phyloP scores from a whole-genome alignment of 2,329 filamentous ascomycete species.

The Microsporum audouinii region DNA sequence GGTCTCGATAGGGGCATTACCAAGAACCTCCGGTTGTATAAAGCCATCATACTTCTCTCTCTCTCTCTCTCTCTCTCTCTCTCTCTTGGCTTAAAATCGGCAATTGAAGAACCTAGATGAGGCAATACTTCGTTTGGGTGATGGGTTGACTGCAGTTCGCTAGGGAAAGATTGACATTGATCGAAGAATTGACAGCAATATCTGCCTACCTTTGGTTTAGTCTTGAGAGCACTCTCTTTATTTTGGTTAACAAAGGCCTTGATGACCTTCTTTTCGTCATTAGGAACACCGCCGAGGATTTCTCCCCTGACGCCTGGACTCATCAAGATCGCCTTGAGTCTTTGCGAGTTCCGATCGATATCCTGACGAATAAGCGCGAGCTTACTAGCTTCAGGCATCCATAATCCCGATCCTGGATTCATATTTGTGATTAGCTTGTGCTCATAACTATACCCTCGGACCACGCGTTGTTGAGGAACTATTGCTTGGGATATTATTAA shows the following conservation, averaged over 20 bases:
- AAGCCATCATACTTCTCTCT: not conserved
- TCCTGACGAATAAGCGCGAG: conserved; percentile 57
- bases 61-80: not conserved
- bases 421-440: not conserved
- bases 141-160: not conserved
- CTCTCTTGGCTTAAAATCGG: not conserved
- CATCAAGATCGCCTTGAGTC: conserved; percentile 57
- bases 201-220: conserved; percentile 62
- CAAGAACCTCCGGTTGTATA: not conserved
- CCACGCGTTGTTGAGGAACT: not conserved
- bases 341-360: conserved; percentile 61
- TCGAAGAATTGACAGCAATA: not conserved
- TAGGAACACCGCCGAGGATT: conserved; percentile 50
- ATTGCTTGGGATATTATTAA: not conserved
- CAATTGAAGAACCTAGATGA: not conserved
- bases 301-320: conserved; percentile 49
- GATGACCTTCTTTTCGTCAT: conserved; percentile 50
- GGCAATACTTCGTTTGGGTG: not conserved
- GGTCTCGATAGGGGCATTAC: not conserved
- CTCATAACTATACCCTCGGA: not conserved
- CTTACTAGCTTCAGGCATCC: conserved; percentile 60
- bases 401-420: conserved; percentile 58
- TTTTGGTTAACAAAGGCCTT: conserved; percentile 62
- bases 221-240: conserved; percentile 66
- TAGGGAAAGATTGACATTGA: conserved; percentile 5